Evolutionary conservation across 1,284 basidiomycete genomes (phyloP).

Genomic region (Ceratobasidium sp.): DNA sequence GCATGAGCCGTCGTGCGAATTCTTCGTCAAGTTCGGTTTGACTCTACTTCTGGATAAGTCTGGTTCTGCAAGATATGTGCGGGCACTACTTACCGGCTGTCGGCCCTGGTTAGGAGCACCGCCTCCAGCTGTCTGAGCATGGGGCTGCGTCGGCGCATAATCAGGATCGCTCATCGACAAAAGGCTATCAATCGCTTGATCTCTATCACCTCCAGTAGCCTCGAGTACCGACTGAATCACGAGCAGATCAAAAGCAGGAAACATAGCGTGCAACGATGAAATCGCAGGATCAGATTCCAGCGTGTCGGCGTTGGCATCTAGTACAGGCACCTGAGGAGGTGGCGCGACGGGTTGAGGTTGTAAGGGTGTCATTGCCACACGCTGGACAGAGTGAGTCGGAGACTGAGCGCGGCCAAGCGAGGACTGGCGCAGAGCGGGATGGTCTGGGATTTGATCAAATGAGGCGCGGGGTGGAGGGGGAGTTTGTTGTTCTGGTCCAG

Average conservation of each 20-base stretch:
- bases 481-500: constrained; percentile 3
- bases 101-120: constrained; percentile 9
- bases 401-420: constrained; percentile 7
- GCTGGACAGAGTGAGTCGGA: constrained; percentile 17
- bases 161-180: constrained; percentile 86
- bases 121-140: constrained; percentile 25
- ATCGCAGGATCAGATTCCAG: constrained; percentile 64
- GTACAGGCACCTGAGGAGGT: constrained; percentile 38
- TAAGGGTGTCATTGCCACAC: constrained; percentile 32
- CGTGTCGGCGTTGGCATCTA: constrained; percentile 16
- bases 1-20: constrained; percentile 75
- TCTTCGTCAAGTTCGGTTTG: constrained; percentile 82
- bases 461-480: constrained; percentile 32
- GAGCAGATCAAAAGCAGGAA: constrained; percentile 77
- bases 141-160: constrained; percentile 62
- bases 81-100: neutral
- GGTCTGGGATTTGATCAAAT: constrained; percentile 35
- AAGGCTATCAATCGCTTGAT: constrained; percentile 77
- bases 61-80: neutral
- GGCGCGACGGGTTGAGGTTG: constrained; percentile 37
- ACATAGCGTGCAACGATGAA: constrained; percentile 74
- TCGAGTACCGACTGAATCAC: constrained; percentile 75
- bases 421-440: constrained; percentile 25
- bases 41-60: constrained; percentile 56
- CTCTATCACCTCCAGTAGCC: constrained; percentile 74